Percentiles rank a stretch among this genome's conserved stretches.
These are phyloP conservation scores for Marsdenia floribunda DNA, from an alignment of 257 asterid genomes.

Conservation along the genomic window DNA sequence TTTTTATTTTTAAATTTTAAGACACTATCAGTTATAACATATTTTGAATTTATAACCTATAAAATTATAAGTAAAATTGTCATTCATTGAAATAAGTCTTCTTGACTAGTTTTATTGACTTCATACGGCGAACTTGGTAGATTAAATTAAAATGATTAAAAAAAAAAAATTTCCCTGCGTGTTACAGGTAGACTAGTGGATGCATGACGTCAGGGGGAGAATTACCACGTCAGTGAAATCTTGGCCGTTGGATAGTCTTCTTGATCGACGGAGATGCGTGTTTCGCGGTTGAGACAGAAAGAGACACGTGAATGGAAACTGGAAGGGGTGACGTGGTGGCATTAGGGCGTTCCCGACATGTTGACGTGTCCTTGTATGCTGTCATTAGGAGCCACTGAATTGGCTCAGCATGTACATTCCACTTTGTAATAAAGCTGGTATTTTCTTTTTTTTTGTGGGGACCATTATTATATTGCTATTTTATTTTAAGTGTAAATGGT, in stretches of 20 bases:
- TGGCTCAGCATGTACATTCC: not conserved
- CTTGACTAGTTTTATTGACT: no score
- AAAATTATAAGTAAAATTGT: no score
- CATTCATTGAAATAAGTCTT: no score
- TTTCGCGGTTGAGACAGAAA: constrained; percentile 21
- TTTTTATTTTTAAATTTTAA: no score
- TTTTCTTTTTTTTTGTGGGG: no score
- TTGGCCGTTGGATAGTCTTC: constrained; percentile 28
- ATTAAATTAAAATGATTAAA: no score
- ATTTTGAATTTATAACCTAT: no score
- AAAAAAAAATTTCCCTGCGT: no score
- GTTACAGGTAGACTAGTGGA: constrained; percentile 10
- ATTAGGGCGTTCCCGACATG: constrained; percentile 16
- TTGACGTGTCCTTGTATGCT: constrained; percentile 37
- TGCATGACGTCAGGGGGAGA: constrained; percentile 13
- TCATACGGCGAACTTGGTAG: not conserved
- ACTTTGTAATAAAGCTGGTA: not conserved
- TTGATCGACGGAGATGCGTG: constrained; percentile 30
- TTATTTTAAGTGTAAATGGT: no score
- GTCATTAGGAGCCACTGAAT: constrained; percentile 6
- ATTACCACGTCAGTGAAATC: not conserved
- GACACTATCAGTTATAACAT: no score
- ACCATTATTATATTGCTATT: no score
- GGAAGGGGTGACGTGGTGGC: constrained; percentile 30
- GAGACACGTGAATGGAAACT: constrained; percentile 3